A percentile compares a stretch with the other conserved stretches of the same genome.
These are phyloP conservation scores for Clonostachys solani DNA, from an alignment of 2,329 filamentous ascomycete genomes.

Conservation along the genomic window DNA sequence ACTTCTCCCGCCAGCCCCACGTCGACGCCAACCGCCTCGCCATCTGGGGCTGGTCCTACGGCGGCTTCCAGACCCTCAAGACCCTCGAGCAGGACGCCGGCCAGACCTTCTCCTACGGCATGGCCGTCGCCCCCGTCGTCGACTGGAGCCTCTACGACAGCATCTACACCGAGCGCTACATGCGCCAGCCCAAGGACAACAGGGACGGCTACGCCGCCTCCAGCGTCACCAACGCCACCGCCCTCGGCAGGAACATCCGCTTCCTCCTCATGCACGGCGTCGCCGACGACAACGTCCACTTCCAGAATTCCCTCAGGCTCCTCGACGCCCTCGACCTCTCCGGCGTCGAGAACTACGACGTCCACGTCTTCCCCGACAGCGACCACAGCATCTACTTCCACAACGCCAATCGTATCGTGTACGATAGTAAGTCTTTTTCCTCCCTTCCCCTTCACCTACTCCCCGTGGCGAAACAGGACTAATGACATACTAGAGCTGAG, in stretches of 20 bases:
- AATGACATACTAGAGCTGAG: slow-evolving; percentile 54
- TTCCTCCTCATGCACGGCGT: slow-evolving; percentile 96
- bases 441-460: slow-evolving; percentile 2
- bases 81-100: slow-evolving; percentile 89
- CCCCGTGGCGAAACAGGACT: background rate
- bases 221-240: slow-evolving; percentile 68
- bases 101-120: slow-evolving; percentile 88
- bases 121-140: slow-evolving; percentile 97
- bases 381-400: slow-evolving; percentile 96
- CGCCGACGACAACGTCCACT: slow-evolving; percentile 96
- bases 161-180: slow-evolving; percentile 94
- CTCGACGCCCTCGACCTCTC: slow-evolving; percentile 82
- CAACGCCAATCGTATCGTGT: slow-evolving; percentile 86
- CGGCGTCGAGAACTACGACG: slow-evolving; percentile 87
- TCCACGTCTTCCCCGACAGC: slow-evolving; percentile 94
- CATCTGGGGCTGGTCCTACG: slow-evolving; percentile 99
- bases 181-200: slow-evolving; percentile 90
- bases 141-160: slow-evolving; percentile 96
- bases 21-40: slow-evolving; percentile 79
- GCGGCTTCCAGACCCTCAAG: slow-evolving; percentile 93
- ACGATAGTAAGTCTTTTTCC: slow-evolving; percentile 69
- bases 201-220: slow-evolving; percentile 69
- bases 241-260: slow-evolving; percentile 71
- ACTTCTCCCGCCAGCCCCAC: slow-evolving; percentile 77
- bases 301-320: slow-evolving; percentile 87